These are phyloP conservation scores for Raphanus sativus DNA, from an alignment of 345 rosid species.

Conservation along the genomic window DNA sequence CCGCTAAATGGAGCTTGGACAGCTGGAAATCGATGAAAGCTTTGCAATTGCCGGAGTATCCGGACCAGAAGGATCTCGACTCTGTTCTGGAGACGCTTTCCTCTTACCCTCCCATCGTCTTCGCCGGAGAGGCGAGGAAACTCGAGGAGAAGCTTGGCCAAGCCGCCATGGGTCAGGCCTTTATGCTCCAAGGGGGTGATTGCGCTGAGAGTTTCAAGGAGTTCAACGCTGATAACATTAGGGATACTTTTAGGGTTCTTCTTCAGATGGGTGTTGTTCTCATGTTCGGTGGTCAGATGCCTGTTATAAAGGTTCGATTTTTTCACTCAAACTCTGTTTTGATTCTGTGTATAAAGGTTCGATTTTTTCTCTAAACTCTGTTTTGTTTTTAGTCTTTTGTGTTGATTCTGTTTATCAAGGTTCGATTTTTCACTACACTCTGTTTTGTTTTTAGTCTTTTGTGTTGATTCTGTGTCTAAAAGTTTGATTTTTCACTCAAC, in stretches of 20 bases:
- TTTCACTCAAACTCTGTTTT: background rate
- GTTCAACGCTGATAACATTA: conserved; percentile 53
- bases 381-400: background rate
- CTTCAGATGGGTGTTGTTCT: conserved; percentile 73
- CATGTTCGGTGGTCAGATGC: conserved; percentile 66
- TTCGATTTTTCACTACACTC: background rate
- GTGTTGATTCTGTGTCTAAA: conserved; percentile 36
- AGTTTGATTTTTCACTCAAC: background rate
- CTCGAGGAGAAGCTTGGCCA: conserved; percentile 55
- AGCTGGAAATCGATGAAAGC: conserved; percentile 69
- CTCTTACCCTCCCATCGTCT: conserved; percentile 62
- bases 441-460: background rate
- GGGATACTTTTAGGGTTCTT: conserved; percentile 65
- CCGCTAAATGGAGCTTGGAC: conserved; percentile 51
- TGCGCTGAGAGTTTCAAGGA: conserved; percentile 72
- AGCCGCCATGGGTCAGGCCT: conserved; percentile 60
- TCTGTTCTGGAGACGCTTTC: conserved; percentile 58
- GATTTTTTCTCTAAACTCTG: background rate
- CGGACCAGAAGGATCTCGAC: conserved; percentile 55
- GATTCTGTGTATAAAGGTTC: background rate
- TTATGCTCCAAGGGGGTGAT: conserved; percentile 68
- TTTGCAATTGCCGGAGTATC: conserved; percentile 63
- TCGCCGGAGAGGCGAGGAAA: conserved; percentile 66
- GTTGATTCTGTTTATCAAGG: conserved; percentile 40
- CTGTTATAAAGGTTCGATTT: conserved; percentile 48